Base-by-base conservation (phyloP, 495 filamentous ascomycete species). In the Podospora didyma region DNA sequence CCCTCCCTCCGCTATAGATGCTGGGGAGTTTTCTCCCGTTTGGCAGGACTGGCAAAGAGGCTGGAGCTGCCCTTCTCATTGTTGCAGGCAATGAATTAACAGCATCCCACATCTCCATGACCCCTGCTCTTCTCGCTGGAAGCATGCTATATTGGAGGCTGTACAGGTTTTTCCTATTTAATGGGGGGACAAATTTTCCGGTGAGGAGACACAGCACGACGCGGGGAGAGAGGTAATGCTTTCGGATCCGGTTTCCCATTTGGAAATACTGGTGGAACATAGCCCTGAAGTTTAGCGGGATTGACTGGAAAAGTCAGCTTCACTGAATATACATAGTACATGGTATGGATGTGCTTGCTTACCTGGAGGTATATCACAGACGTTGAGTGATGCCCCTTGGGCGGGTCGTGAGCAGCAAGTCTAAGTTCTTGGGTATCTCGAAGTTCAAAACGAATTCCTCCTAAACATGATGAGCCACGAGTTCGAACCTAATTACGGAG, bases 231-330 rank as follows among this genome's bases (percentile, higher is more conserved):
- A 96, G 77, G 70, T 99, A 99, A 71, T 99, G 94, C 65, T 95
- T 95, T 53, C 90, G 88, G 20, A 99, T 88, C 31, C 94, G 88
- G 55, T 89, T 84, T 47, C 89, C 90, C 52, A 97, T 88, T 66
- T 97, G 90, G 72, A 95, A 96, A 74, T 99, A 97, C 64, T 96
- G 92, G 60, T 94, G 84, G 70, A 97, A 97, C 88, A 96, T 97
- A 24, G 88, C 87, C 31, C 83, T 82, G 55, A 97, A 86, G n/a
- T 89, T 83, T 3, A 99, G 83, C 2, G 94, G 94, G 20, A 96
- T 87, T 4, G 92, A 89, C 88, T 96, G 57, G 19, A 62, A 31
- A 31, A 60, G 39, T 61, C 53, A 28, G 21, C 34, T 62, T 51
- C 64, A 34, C 53, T 19, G 19, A 19, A 2, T 42, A 5, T 17